A percentile compares a stretch with the other conserved stretches of the same genome.
phyloP scores from a whole-genome alignment of 2,329 filamentous ascomycete species.

The Sporothrix schenckii region DNA sequence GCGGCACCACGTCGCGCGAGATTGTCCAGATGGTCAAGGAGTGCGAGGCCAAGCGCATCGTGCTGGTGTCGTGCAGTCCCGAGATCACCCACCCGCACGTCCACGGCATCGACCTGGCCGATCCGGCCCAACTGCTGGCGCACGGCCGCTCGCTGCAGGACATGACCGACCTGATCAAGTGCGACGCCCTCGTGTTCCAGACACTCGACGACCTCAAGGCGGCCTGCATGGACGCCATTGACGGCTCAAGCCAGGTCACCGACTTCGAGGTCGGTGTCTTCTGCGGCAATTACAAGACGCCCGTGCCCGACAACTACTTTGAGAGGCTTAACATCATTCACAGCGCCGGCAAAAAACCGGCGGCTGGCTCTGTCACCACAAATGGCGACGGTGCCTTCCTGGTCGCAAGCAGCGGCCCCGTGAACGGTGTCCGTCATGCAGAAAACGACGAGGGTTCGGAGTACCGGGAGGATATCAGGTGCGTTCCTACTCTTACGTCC shows the following conservation, averaged over 20 bases:
- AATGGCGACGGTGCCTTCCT: conserved; percentile 29
- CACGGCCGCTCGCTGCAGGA: conserved; percentile 45
- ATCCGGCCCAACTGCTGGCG: conserved; percentile 38
- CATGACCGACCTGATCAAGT: conserved; percentile 50
- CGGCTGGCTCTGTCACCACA: conserved; percentile 28
- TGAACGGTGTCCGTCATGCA: conserved; percentile 52
- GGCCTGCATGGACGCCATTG: conserved; percentile 72
- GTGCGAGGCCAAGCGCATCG: conserved; percentile 49
- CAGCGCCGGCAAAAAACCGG: conserved; percentile 57
- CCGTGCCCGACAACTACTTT: conserved; percentile 78
- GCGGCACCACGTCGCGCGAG: conserved; percentile 69
- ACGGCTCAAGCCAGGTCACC: conserved; percentile 43
- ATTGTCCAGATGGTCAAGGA: conserved; percentile 40
- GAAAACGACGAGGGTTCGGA: conserved; percentile 12
- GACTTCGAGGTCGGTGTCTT: conserved; percentile 92
- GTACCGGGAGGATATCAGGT: conserved; percentile 35
- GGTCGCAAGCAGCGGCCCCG: conserved; percentile 50
- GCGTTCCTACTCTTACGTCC: neutral
- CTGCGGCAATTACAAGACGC: conserved; percentile 82
- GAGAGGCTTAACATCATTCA: conserved; percentile 73
- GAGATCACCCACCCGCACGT: conserved; percentile 85
- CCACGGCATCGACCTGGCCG: conserved; percentile 53
- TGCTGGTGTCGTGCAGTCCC: conserved; percentile 83
- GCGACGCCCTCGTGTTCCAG: conserved; percentile 60
- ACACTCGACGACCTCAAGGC: conserved; percentile 74